phyloP scores from a whole-genome alignment of 352 stramenopile species.

The Phytophthora sp. region DNA sequence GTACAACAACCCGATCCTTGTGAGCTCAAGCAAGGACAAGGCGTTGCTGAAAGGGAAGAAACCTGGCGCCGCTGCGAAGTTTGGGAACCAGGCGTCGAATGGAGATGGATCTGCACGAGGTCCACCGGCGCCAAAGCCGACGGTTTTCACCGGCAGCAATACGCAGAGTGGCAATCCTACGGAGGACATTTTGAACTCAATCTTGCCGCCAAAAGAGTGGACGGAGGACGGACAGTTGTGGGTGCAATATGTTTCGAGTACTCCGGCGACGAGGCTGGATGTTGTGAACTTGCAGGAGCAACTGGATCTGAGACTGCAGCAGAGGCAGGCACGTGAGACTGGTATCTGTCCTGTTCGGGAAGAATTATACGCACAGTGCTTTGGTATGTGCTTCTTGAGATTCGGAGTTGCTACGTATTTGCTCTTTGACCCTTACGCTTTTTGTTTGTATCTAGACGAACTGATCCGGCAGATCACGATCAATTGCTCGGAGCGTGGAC shows the following conservation, averaged over 20 bases:
- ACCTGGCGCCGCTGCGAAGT: slow-evolving; percentile 11
- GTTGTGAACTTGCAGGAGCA: slow-evolving; percentile 93
- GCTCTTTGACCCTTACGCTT: too few relatives aligned
- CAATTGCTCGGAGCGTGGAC: slow-evolving; percentile 91
- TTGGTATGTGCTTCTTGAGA: slow-evolving; percentile 49
- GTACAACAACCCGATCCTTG: slow-evolving; percentile 92
- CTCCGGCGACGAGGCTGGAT: slow-evolving; percentile 90
- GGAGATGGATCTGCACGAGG: slow-evolving; percentile 15
- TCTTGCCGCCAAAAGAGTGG: slow-evolving; percentile 90
- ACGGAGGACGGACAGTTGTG: slow-evolving; percentile 91
- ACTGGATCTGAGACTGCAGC: slow-evolving; percentile 91
- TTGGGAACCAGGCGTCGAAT: slow-evolving; percentile 33
- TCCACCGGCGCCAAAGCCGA: slow-evolving; percentile 47
- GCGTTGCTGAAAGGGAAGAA: slow-evolving; percentile 59
- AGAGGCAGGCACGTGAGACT: slow-evolving; percentile 91
- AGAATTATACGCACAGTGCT: slow-evolving; percentile 94
- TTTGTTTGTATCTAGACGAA: slow-evolving; percentile 62
- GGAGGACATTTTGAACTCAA: slow-evolving; percentile 93
- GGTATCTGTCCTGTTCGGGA: slow-evolving; percentile 93
- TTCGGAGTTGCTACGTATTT: neutral
- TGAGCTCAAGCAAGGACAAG: slow-evolving; percentile 89
- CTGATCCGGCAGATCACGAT: slow-evolving; percentile 94
- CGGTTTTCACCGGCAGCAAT: slow-evolving; percentile 68
- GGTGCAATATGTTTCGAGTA: slow-evolving; percentile 94
- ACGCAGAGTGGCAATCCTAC: slow-evolving; percentile 71